Conservation (phyloP, 2,329 filamentous ascomycete species). For the Rachicladosporium sp. region DNA sequence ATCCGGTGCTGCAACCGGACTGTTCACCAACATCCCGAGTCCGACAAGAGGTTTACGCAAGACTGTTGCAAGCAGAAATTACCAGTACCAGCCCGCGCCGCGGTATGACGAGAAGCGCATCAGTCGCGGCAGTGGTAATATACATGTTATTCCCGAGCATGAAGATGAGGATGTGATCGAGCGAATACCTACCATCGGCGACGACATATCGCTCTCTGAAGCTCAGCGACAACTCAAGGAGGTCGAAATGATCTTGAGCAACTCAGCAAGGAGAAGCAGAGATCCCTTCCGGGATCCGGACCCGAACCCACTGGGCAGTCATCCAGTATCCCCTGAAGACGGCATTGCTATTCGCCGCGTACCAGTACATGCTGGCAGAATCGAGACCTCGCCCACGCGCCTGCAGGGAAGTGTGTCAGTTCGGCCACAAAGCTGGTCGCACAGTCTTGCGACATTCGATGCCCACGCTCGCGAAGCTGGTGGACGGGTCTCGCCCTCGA, state of each 20-base stretch:
- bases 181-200: not conserved
- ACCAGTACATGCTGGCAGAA: slow-evolving; percentile 5
- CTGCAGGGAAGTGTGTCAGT: too few relatives aligned
- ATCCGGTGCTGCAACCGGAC: slow-evolving; percentile 25
- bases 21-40: slow-evolving; percentile 36
- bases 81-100: slow-evolving; percentile 26
- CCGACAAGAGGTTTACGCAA: slow-evolving; percentile 36
- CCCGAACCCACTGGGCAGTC: slow-evolving; percentile 25
- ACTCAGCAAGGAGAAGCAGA: slow-evolving; percentile 5
- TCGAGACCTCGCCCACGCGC: too few relatives aligned
- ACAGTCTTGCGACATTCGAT: too few relatives aligned
- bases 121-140: slow-evolving; percentile 39
- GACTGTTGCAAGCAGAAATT: slow-evolving; percentile 25
- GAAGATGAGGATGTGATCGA: slow-evolving; percentile 42
- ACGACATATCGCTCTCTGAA: slow-evolving; percentile 3
- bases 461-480: too few relatives aligned
- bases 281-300: slow-evolving; percentile 23
- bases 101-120: slow-evolving; percentile 38
- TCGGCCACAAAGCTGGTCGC: too few relatives aligned
- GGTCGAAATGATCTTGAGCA: slow-evolving; percentile 9
- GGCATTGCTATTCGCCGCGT: slow-evolving; percentile 17
- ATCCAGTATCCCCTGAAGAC: slow-evolving; percentile 20
- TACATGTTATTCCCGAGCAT: slow-evolving; percentile 51
- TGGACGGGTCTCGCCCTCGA: slow-evolving; percentile 36
- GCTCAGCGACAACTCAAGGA: slow-evolving; percentile 13